Evolutionary conservation across 2,329 filamentous ascomycete genomes (phyloP), one percentile per base, ranked within the genome.

Genomic region (Escovopsis weberi): DNA sequence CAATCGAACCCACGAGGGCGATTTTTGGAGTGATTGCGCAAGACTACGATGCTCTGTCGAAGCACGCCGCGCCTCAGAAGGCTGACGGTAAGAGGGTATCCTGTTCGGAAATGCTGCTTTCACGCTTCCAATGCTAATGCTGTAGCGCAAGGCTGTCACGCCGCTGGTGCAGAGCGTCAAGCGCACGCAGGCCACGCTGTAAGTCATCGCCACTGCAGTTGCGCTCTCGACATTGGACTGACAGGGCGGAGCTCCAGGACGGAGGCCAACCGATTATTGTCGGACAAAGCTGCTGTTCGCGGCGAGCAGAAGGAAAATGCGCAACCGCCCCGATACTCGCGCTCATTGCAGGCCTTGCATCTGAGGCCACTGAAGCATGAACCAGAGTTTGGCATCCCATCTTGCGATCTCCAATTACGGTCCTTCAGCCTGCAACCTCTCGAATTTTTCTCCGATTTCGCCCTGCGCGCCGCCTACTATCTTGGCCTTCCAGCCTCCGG

Each of bases 381-480:
- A 57, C 71, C 83, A 38, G 63, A 80, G 55, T 80, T 85, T 57
- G 85, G 85, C 41, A 75, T 94, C 33, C 87, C 87, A 11, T 78
- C 83, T 10, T 94, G 86, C 67, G 82, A 95, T 60, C 78, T 98
- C 32, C 91, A 98, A 60, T 68, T 98, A 39, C 85, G 91, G 51
- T 94, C 89, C 32, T 98, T 85, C 70, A 87, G 75, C 55, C 70
- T 88, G 33, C 85, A 87, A 46, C 91, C 94, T 52, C 77, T 98
- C 45, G 85, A 94, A 55, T 88, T 95, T 66, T 95, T 94, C 59
- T 74, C 82, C 62, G 91, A 98, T 66, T 96, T 98, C 59, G 87
- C 88, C 40, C 69, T 96, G 43, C 84, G 91, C 50, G 88, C 88
- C 4, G 91, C 91, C 43, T 98, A 96, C 67, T 98, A 89, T 65